A percentile compares a stretch with the other conserved stretches of the same genome.
These are phyloP conservation scores for Dorcoceras hygrometricum DNA, from an alignment of 257 asterid genomes.

Conservation along the genomic window DNA sequence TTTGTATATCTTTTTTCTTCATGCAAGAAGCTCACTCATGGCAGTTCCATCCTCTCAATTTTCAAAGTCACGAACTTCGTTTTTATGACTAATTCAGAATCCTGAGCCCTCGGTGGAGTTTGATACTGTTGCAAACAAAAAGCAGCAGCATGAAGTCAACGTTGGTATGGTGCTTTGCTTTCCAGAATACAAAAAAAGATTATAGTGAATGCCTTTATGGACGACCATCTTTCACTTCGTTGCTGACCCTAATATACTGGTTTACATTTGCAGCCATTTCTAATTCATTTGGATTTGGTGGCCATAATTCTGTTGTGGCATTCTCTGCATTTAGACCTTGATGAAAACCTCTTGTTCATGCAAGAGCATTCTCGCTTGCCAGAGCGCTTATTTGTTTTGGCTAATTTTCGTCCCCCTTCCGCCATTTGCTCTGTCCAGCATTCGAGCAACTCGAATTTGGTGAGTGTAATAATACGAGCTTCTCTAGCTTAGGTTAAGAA, in stretches of 20 bases:
- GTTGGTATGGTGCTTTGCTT: neutral
- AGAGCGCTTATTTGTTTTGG: too few species aligned
- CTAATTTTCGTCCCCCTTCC: too few species aligned
- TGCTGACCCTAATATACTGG: neutral
- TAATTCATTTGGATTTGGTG: constrained; percentile 46
- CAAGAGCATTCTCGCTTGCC: neutral
- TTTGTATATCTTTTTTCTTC: neutral
- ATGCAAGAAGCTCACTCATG: constrained; percentile 9
- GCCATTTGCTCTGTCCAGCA: neutral
- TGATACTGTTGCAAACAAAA: constrained; percentile 78
- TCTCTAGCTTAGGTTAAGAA: neutral
- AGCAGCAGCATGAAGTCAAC: constrained; percentile 72
- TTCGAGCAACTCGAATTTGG: neutral
- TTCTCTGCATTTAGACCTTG: constrained; percentile 40
- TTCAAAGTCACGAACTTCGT: constrained; percentile 1
- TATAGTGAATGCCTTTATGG: neutral
- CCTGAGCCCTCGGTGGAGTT: constrained; percentile 86
- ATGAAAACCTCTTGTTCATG: neutral
- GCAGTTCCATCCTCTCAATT: neutral
- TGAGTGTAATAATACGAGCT: neutral
- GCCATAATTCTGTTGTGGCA: constrained; percentile 39
- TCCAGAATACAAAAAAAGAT: constrained; percentile 33
- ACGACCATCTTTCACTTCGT: neutral
- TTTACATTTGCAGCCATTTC: constrained; percentile 23
- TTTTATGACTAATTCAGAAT: constrained; percentile 45